Base-by-base conservation (phyloP, 441 rosid species). In the Croton setiger region DNA sequence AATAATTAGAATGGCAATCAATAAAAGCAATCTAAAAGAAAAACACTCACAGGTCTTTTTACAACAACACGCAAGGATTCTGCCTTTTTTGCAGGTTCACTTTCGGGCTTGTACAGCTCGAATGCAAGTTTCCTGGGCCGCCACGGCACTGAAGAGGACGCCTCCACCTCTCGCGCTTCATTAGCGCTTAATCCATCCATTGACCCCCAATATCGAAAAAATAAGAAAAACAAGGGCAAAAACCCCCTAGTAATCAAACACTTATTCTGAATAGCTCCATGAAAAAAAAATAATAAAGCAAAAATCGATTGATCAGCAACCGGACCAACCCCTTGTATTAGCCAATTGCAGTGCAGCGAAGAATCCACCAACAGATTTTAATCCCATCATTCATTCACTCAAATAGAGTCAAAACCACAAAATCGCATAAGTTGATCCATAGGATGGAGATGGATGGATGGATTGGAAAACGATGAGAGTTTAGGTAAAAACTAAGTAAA, bases 41-140 rank as follows among this genome's bases (percentile, higher is more conserved):
- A 75, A 70, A 45, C 37, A 81, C 99, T 86, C 70, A 96, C 99
- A 70, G 98, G 79, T 78, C 81, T 87, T 80, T 85, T 83, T 55
- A 80, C 89, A 60, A 69, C 76, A 64, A 85, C 84, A 45, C 79
- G 87, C 81, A 83, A 85, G 69, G 72, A 78, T 64, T 81, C 78
- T 64, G 78, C 64, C 76, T 70, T 76, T 62, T 66, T 39, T n/a
- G 36, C 79, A 51, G 85, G 63, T 52, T 51, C 85, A 41, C 66
- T 76, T 53, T 33, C 71, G 1, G 69, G 72, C 60, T 54, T 56
- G 77, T 83, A 92, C 23, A 80, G 68, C 64, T 79, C 76, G 70
- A 92, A 96, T 63, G 81, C 85, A 27, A 91, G 81, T 90, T 83
- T 89, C 79, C 80, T 82, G 11, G 99, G 99, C 83, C 69, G 78